phyloP scores from a whole-genome alignment of 768 basidiomycete genomes.

The Xerocomus spinulosus region DNA sequence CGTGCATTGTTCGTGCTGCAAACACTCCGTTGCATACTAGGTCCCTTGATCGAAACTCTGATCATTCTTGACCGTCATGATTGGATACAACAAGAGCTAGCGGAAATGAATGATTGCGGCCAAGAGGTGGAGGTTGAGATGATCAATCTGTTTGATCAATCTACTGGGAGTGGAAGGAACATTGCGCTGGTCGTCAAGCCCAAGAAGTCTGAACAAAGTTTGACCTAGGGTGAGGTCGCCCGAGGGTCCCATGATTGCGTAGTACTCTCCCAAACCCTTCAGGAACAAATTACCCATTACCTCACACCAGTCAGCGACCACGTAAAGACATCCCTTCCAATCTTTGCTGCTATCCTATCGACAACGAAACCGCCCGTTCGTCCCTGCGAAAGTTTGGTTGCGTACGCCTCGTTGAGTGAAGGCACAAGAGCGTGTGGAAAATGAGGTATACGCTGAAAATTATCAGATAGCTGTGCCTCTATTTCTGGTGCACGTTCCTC shows the following conservation, averaged over 20 bases:
- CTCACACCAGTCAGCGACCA: constrained; percentile 37
- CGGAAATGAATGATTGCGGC: constrained; percentile 19
- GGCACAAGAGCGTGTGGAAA: constrained; percentile 48
- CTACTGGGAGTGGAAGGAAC: constrained; percentile 68
- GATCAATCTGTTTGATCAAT: constrained; percentile 71
- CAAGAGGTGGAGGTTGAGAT: constrained; percentile 37
- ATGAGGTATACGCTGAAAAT: constrained; percentile 45
- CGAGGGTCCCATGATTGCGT: neutral
- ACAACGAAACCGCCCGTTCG: constrained; percentile 49
- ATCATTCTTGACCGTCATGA: constrained; percentile 58
- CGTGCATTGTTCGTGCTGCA: constrained; percentile 55
- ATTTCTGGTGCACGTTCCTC: too few species aligned
- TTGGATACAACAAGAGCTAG: constrained; percentile 48
- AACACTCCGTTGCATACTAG: constrained; percentile 61
- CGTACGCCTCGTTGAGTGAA: constrained; percentile 46
- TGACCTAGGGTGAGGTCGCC: neutral
- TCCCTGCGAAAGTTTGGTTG: constrained; percentile 37
- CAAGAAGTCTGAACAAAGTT: constrained; percentile 6
- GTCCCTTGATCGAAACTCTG: constrained; percentile 61
- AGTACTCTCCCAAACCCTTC: neutral
- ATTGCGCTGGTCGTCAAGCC: constrained; percentile 55
- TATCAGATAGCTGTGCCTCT: constrained; percentile 5
- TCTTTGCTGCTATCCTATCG: constrained; percentile 54
- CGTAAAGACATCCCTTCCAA: constrained; percentile 59
- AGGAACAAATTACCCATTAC: constrained; percentile 10